phyloP scores from a whole-genome alignment of 257 asterid species.

The Salvia splendens region DNA sequence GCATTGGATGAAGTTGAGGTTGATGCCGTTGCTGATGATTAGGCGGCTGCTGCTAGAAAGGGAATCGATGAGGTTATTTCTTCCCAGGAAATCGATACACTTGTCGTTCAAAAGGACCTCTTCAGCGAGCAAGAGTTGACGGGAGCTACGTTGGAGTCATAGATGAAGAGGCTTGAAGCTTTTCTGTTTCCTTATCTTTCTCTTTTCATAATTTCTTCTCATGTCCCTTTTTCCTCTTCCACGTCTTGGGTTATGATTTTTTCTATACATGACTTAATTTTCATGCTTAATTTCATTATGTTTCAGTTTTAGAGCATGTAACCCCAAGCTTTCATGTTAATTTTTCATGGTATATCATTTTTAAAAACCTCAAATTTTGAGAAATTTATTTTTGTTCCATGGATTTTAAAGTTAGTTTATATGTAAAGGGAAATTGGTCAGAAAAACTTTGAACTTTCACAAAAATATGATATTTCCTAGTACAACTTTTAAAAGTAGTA shows the following conservation, averaged over 20 bases:
- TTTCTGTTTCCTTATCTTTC: not conserved
- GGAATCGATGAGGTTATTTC: slow-evolving; percentile 58
- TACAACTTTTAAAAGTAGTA: too few species aligned
- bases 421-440: too few species aligned
- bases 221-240: not conserved
- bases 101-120: slow-evolving; percentile 71
- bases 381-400: too few species aligned
- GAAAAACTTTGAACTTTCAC: too few species aligned
- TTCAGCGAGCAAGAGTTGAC: slow-evolving; percentile 60
- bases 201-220: not conserved
- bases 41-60: slow-evolving; percentile 43
- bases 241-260: not conserved
- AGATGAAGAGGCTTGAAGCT: not conserved
- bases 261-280: not conserved
- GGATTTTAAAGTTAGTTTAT: too few species aligned
- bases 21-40: slow-evolving; percentile 39
- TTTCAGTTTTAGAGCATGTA: too few species aligned
- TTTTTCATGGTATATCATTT: too few species aligned
- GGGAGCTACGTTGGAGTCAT: slow-evolving; percentile 40
- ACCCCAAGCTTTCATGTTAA: too few species aligned
- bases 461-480: too few species aligned
- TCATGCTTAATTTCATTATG: too few species aligned
- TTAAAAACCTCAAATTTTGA: too few species aligned
- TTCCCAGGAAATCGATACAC: slow-evolving; percentile 65
- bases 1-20: slow-evolving; percentile 37